Evolutionary conservation across 257 asterid genomes (phyloP), one percentile per base, ranked within the genome.

Genomic region (Plantago elongata): DNA sequence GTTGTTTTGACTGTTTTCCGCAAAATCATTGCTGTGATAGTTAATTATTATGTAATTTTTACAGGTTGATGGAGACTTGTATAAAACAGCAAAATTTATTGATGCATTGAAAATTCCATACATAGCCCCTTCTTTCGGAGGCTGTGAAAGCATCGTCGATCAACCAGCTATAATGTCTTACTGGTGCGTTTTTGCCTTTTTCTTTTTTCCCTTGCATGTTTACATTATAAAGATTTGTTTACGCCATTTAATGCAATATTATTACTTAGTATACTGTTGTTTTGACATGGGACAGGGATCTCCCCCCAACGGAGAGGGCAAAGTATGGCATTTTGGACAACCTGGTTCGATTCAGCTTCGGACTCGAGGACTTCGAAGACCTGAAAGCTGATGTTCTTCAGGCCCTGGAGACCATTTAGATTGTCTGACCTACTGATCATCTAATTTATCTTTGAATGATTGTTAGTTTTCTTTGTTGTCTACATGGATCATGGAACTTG

Each of bases 141-240:
- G 97, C 44, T 79, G 86, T 49, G 97, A 90, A 77, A 87, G 97
- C 85, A 90, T 90, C 63, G 93, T 90, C 49, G 96, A 90, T 61
- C 97, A 85, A 78, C 97, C 97, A 54, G 96, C 97, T 45, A 87
- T 90, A 15, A 87, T 90, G 97, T 90, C 97, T 63, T 90, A 87
- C 62, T 90, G 96, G 97, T 90, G 78, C 45, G 82, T 54, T 8
- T 45, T 55, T 57, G 13, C 44, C 56, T 57, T n/a, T 17, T 7
- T 51, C 18, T 4, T 14, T 8, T 49, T 49, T 16, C n/a, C n/a
- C n/a, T n/a, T n/a, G n/a, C n/a, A n/a, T 47, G 14, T 15, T 7
- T 47, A 8, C 5, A 47, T 11, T 47, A 13, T 47, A 34, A 34
- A 34, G 40, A 34, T 34, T 1, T 34, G 22, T 44, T 15, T 54